Evolutionary conservation across 169 alveolate genomes (phyloP), one percentile per base, ranked within the genome.

Genomic region (Eimeria falciformis): DNA sequence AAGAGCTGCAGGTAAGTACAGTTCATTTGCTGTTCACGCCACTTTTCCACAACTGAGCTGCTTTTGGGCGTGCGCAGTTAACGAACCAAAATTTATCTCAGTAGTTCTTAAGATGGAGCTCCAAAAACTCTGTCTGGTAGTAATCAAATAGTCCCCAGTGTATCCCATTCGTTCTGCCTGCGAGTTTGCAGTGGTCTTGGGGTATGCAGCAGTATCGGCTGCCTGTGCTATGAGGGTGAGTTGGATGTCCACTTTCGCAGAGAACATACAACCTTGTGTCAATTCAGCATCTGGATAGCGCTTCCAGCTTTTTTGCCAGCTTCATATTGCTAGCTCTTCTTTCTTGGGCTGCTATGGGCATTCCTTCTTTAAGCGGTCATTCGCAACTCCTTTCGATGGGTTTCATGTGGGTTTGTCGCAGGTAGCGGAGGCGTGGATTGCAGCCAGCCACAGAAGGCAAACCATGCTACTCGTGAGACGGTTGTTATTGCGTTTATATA

Each of bases 151-250:
- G 0, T 33, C 40, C 40, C 40, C 40, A 33, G 40, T 33, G 40
- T 33, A 33, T 33, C 40, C 40, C 40, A 0, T 33, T 33, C 40
- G 40, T 53, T 21, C 65, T 53, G 0, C 25, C n/a, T 12, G 65
- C 25, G 65, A 17, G 25, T 53, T 53, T 17, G 17, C 73, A 62
- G 73, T 27, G 73, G 73, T n/a, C 33, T 62, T 17, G 73, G 73
- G 33, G 29, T 62, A 1, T 62, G 73, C 73, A 62, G 73, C 73
- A 23, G 40, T 27, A n/a, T 17, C 23, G 73, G 73, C 73, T 62
- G 73, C 29, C 73, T 62, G 14, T 62, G 73, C 33, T 62, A 62
- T 62, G 73, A 62, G 23, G 73, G 73, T 62, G 29, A 62, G 29
- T 53, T 14, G 0, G 3, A 53, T 14, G 3, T 53, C 21, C 14